These are phyloP conservation scores for Tetracentron sinense DNA, from an alignment of 164 flowering plant species.

Conservation along the genomic window DNA sequence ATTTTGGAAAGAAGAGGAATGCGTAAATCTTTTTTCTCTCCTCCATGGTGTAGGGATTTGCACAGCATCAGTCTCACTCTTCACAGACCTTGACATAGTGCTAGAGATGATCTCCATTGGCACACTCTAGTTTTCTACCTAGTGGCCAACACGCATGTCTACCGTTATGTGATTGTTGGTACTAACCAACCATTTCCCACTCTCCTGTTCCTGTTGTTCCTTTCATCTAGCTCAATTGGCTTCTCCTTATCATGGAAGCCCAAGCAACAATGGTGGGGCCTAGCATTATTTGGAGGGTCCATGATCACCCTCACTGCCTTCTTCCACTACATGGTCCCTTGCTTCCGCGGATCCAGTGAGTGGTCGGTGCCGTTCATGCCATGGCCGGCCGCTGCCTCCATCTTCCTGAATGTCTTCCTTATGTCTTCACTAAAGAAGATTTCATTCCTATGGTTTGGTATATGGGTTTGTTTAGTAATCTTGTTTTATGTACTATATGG, in stretches of 20 bases:
- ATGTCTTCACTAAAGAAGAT: constrained; percentile 45
- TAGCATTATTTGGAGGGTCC: constrained; percentile 38
- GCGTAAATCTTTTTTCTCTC: neutral
- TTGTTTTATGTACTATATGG: constrained; percentile 72
- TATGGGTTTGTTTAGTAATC: constrained; percentile 53
- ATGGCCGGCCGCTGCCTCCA: constrained; percentile 74
- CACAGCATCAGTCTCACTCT: constrained; percentile 75
- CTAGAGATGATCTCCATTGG: constrained; percentile 68
- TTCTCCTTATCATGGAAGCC: constrained; percentile 66
- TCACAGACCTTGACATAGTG: constrained; percentile 65
- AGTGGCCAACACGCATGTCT: constrained; percentile 79
- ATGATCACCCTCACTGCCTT: constrained; percentile 35
- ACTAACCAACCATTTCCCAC: constrained; percentile 36
- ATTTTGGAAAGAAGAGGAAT: too few species aligned
- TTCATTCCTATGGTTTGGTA: constrained; percentile 61
- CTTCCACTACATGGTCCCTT: constrained; percentile 40
- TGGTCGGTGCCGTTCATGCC: constrained; percentile 89
- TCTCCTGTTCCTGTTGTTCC: constrained; percentile 59
- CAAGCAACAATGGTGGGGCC: constrained; percentile 41
- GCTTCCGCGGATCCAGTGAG: constrained; percentile 9
- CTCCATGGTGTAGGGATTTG: constrained; percentile 52
- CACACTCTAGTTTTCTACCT: constrained; percentile 78
- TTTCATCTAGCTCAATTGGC: constrained; percentile 49
- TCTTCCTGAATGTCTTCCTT: constrained; percentile 71
- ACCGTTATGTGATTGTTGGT: constrained; percentile 40